Evolutionary conservation across 305 asterid species (phyloP), one percentile per base, ranked within the genome.

Genomic region (Vinca major): DNA sequence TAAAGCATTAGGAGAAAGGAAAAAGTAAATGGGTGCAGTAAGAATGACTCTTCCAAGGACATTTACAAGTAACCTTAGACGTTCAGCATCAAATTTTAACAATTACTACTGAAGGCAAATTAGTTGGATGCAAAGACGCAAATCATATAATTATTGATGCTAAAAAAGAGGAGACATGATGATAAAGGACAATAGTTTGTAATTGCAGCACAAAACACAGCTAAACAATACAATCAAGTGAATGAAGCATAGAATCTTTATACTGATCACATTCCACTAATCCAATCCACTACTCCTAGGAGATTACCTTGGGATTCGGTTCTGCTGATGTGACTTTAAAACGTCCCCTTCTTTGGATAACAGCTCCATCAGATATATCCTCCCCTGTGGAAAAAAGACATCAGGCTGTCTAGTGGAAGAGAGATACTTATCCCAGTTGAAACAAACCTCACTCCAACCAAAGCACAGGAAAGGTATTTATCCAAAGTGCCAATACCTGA

Each of bases 291-390:
- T 19, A n/a, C 19, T 58, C 56, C 48, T 54, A 4, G 49, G 65
- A 47, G 43, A 61, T 71, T 80, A 91, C 94, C 91, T 83, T 85
- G 67, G 95, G 77, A 85, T 89, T 86, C 70, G 67, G 69, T 71
- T 93, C 99, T 41, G 92, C 95, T 51, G 96, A 85, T 69, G 92
- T 90, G 82, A 93, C 97, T 85, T 91, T 88, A 83, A 91, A 93
- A 52, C 99, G 99, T 43, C 99, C 99, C 84, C 76, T 84, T 62
- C 89, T 90, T 81, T 88, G 94, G 74, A 93, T 80, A n/a, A 87
- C 66, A 75, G 95, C 88, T 62, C 90, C 91, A 79, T 93, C 96
- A 50, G 96, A 83, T 69, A 78, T 71, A 74, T 91, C 96, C 49
- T 89, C 96, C 66, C 86, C 96, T 93, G 80, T 93, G 80, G 64